A percentile compares a stretch with the other conserved stretches of the same genome.
Conservation (phyloP, 805 yeast species). For the Candida incommunis region DNA sequence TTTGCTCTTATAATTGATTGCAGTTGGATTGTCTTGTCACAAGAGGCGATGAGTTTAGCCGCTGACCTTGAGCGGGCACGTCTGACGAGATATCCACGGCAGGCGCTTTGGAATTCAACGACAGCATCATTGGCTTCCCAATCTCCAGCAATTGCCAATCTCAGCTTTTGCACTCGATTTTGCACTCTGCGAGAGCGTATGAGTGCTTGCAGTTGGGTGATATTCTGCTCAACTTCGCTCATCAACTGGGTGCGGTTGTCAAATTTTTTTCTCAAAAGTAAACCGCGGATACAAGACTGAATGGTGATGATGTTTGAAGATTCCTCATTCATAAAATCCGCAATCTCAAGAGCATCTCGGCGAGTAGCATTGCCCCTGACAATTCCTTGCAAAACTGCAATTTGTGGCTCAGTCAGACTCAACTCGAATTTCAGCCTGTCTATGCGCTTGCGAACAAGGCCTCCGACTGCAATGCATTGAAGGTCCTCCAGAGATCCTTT, state of each 20-base stretch:
- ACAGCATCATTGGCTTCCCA: not conserved
- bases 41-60: not conserved
- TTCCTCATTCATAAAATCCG: not conserved
- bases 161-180: slow-evolving; percentile 17
- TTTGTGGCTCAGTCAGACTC: not conserved
- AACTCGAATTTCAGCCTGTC: not conserved
- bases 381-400: slow-evolving; percentile 9
- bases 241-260: slow-evolving; percentile 29
- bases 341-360: not conserved
- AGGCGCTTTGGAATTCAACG: not conserved
- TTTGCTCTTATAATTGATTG: not conserved
- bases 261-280: slow-evolving; percentile 10
- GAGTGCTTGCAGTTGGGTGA: slow-evolving; percentile 39
- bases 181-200: slow-evolving; percentile 37
- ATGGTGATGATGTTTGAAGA: slow-evolving; percentile 3
- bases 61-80: not conserved
- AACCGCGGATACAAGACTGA: slow-evolving; percentile 33
- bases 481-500: slow-evolving; percentile 5
- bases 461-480: slow-evolving; percentile 13
- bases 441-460: slow-evolving; percentile 9
- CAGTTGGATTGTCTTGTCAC: not conserved
- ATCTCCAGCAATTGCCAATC: slow-evolving; percentile 1
- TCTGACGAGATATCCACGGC: not conserved
- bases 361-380: slow-evolving; percentile 9
- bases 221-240: slow-evolving; percentile 27